Conservation (phyloP, 176 grass and related monocot genomes). For the Alloteropsis semialata region DNA sequence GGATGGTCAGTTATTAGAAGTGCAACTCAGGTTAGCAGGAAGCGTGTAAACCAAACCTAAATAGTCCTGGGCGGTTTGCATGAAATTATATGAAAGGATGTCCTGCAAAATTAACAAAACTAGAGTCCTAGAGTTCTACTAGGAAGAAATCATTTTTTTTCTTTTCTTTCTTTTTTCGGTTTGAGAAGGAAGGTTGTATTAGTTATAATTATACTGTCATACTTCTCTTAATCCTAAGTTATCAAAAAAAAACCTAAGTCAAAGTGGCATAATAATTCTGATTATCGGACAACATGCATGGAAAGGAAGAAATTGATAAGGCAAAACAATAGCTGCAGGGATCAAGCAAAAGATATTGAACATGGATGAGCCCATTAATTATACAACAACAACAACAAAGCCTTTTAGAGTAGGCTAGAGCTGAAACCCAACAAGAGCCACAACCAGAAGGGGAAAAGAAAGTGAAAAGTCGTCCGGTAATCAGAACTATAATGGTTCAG, state of each 20-base stretch:
- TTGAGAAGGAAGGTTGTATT: background rate
- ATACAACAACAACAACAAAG: background rate
- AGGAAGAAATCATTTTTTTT: background rate
- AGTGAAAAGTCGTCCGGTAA: background rate
- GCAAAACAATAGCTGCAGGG: background rate
- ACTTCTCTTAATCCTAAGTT: background rate
- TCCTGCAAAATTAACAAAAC: conserved; percentile 1
- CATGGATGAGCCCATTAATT: background rate
- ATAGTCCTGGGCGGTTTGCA: background rate
- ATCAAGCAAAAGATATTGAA: background rate
- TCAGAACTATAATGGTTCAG: background rate
- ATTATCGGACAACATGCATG: background rate
- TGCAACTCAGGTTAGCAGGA: background rate
- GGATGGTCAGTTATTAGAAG: background rate
- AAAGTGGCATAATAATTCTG: background rate
- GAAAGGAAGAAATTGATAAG: background rate
- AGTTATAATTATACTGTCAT: background rate
- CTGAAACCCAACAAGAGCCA: background rate
- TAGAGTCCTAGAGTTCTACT: background rate
- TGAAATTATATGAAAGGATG: conserved; percentile 1
- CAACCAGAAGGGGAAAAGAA: background rate
- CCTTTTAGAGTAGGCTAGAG: background rate
- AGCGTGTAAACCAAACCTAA: background rate
- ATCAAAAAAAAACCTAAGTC: background rate
- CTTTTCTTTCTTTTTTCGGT: background rate